Evolutionary conservation across 257 asterid species (phyloP), one percentile per base, ranked within the genome.

Genomic region (Capsicum baccatum): DNA sequence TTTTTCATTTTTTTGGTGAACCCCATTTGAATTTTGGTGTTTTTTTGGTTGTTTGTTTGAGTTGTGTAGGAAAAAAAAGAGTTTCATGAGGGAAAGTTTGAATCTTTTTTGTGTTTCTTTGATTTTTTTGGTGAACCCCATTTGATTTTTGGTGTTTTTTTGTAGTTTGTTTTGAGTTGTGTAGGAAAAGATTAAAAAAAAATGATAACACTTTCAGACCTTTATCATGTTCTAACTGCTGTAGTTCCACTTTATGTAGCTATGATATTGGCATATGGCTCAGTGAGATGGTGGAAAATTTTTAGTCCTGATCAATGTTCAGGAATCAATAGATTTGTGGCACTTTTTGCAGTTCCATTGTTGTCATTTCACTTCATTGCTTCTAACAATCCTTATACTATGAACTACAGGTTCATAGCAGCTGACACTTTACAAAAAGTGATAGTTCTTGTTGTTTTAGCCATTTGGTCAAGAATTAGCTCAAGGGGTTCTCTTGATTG

Each of bases 251-350:
- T 92, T 37, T 92, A 92, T 85, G 97, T 92, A 4, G 96, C 96
- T 85, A 92, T 92, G 96, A 86, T 92, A 19, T 74, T 93, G 0
- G 97, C 97, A 3, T 93, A 93, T 83, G 97, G 93, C 39, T 93
- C 97, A 21, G 97, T 93, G 0, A 91, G 89, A 79, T 91, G 97
- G 97, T 93, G 97, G 97, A 89, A 88, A 56, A 89, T 93, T 68
- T 93, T 93, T 91, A 91, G 90, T 14, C 95, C 95, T 0, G 95
- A 93, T 19, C 97, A 93, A 83, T 93, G 97, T 74, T 92, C 97
- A 4, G 97, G 97, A 37, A 93, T 93, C 86, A 93, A 93, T 90
- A 70, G 96, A 33, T 93, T 93, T 74, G 97, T 93, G 1, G 97
- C 97, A 2, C 88, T 93, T 6, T 93, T 93, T 83, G 97, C 95